Percentiles rank a stretch among this genome's conserved stretches.
phyloP scores from a whole-genome alignment of 2,329 filamentous ascomycete species.

The Tolypocladium ophioglossoides region DNA sequence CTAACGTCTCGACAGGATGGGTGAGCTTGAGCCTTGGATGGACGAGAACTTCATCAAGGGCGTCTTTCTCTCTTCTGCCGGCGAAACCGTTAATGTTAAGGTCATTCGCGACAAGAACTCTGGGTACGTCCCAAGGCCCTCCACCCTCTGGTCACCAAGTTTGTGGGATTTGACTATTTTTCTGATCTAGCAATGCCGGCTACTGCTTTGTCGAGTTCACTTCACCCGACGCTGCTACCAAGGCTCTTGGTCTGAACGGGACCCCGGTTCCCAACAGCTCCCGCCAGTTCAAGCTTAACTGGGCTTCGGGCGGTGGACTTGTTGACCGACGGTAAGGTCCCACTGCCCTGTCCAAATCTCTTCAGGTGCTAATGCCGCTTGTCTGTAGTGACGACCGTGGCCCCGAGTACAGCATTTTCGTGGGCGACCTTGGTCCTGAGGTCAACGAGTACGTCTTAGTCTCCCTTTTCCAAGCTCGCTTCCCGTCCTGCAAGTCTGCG shows the following conservation, averaged over 20 bases:
- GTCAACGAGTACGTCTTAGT: slow-evolving; percentile 98
- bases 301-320: slow-evolving; percentile 92
- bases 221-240: slow-evolving; percentile 72
- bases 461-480: slow-evolving; percentile 91
- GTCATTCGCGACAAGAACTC: slow-evolving; percentile 99
- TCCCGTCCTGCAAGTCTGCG: slow-evolving; percentile 95
- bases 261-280: slow-evolving; percentile 85
- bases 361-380: not conserved
- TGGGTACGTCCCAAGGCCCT: slow-evolving; percentile 47
- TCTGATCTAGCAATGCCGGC: slow-evolving; percentile 68
- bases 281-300: slow-evolving; percentile 97
- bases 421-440: slow-evolving; percentile 93
- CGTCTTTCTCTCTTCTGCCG: slow-evolving; percentile 79
- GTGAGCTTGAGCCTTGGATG: slow-evolving; percentile 97
- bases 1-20: slow-evolving; percentile 61
- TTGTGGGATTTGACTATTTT: not conserved
- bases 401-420: slow-evolving; percentile 94
- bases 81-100: slow-evolving; percentile 94
- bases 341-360: not conserved
- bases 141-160: not conserved
- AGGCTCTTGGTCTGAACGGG: slow-evolving; percentile 85
- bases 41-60: slow-evolving; percentile 98
- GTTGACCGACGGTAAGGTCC: slow-evolving; percentile 73
- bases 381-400: slow-evolving; percentile 76
- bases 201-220: slow-evolving; percentile 98